Evolutionary conservation across 2,329 filamentous ascomycete genomes (phyloP).

Genomic region (Dactylonectria estremocensis): DNA sequence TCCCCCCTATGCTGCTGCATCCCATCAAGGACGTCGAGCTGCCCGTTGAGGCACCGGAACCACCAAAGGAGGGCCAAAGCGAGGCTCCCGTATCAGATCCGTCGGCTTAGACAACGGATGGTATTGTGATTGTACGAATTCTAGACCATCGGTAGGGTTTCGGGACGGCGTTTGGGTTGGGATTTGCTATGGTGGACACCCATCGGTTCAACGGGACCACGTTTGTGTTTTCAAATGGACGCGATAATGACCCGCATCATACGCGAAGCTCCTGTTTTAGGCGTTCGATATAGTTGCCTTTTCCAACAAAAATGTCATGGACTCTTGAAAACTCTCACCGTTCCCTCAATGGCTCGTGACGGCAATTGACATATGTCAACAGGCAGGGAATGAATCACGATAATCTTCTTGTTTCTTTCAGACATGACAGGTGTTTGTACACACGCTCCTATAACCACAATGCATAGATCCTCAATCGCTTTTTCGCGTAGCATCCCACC

Average conservation of each 20-base stretch:
- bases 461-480: constrained; percentile 35
- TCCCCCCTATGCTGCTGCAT: constrained; percentile 91
- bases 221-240: constrained; percentile 34
- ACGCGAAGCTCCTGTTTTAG: constrained; percentile 15
- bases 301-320: constrained; percentile 3
- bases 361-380: not conserved
- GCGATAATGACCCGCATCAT: constrained; percentile 44
- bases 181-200: constrained; percentile 26
- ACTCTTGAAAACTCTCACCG: not conserved
- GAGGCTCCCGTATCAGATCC: constrained; percentile 62
- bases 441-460: constrained; percentile 42
- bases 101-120: constrained; percentile 45
- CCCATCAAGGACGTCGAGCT: constrained; percentile 85
- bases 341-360: not conserved
- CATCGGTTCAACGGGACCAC: constrained; percentile 33
- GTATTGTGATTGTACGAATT: constrained; percentile 26
- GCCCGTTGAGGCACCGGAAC: constrained; percentile 72
- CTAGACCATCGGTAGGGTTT: constrained; percentile 7
- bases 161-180: constrained; percentile 33
- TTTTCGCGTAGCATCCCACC: constrained; percentile 38
- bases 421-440: constrained; percentile 41
- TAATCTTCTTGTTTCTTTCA: constrained; percentile 19
- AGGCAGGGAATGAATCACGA: not conserved
- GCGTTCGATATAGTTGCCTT: constrained; percentile 2
- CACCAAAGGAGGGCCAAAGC: constrained; percentile 57